A percentile compares a stretch with the other conserved stretches of the same genome.
These are phyloP conservation scores for Bretschneidera sinensis DNA, from an alignment of 345 rosid genomes.

Conservation along the genomic window DNA sequence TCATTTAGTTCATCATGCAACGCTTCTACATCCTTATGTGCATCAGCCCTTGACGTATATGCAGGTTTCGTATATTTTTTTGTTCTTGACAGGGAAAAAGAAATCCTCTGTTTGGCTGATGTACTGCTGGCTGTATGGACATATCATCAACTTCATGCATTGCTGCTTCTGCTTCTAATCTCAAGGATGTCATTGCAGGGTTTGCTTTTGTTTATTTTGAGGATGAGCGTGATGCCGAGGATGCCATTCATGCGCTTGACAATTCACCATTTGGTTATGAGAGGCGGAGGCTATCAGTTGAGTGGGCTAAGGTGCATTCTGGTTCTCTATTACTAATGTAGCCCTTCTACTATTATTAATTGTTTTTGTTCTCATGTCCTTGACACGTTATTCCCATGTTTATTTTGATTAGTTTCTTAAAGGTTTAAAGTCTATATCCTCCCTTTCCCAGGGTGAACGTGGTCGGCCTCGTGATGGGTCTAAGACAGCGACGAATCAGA, in stretches of 20 bases:
- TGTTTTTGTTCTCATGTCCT: neutral
- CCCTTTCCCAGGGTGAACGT: conserved; percentile 56
- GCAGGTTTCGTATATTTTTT: conserved; percentile 71
- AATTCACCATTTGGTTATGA: conserved; percentile 69
- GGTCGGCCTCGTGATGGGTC: conserved; percentile 67
- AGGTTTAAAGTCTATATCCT: neutral
- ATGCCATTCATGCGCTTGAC: conserved; percentile 72
- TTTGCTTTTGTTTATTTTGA: conserved; percentile 89
- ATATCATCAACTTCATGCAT: conserved; percentile 8
- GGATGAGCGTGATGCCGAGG: conserved; percentile 87
- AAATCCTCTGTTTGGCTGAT: conserved; percentile 34
- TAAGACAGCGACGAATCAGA: conserved; percentile 40
- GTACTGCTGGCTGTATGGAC: conserved; percentile 22
- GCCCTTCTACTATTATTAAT: neutral
- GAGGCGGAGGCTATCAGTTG: conserved; percentile 62
- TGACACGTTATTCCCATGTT: too few relatives aligned
- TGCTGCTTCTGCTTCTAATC: conserved; percentile 14
- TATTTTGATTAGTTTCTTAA: neutral
- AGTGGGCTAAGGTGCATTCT: conserved; percentile 73
- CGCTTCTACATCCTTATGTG: conserved; percentile 67
- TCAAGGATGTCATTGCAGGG: conserved; percentile 41
- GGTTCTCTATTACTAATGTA: neutral
- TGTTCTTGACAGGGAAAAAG: conserved; percentile 28
- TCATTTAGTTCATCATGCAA: conserved; percentile 74
- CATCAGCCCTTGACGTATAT: conserved; percentile 65